phyloP scores from a whole-genome alignment of 768 basidiomycete species.

The Cyclocybe aegerita region DNA sequence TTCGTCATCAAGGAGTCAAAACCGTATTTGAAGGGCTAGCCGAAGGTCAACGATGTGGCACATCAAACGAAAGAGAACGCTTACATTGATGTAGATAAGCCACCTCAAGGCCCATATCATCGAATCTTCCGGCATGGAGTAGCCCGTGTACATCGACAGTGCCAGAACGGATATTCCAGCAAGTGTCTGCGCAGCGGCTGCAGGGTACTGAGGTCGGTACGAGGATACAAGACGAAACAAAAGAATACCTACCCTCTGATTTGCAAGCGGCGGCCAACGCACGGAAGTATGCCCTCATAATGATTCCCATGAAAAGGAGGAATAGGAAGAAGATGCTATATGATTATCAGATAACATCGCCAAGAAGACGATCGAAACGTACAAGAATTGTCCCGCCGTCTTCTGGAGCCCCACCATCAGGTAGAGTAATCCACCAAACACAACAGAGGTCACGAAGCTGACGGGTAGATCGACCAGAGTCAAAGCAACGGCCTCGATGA shows the following conservation, averaged over 20 bases:
- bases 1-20: slow-evolving; percentile 77
- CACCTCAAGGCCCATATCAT: too few species aligned
- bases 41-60: not conserved
- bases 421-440: slow-evolving; percentile 55
- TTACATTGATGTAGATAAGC: too few species aligned
- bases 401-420: slow-evolving; percentile 65
- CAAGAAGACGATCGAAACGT: too few species aligned
- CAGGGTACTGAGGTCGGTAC: too few species aligned
- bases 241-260: slow-evolving; percentile 37
- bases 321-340: slow-evolving; percentile 57
- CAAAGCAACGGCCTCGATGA: slow-evolving; percentile 43
- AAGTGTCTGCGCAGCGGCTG: too few species aligned
- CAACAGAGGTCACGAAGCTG: slow-evolving; percentile 38
- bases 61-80: too few species aligned
- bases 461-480: slow-evolving; percentile 65
- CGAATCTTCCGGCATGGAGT: too few species aligned
- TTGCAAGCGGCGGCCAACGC: slow-evolving; percentile 58
- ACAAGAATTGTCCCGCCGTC: slow-evolving; percentile 26
- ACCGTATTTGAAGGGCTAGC: slow-evolving; percentile 4
- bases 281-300: slow-evolving; percentile 77
- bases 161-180: too few species aligned
- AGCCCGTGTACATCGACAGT: too few species aligned
- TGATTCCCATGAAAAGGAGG: slow-evolving; percentile 49
- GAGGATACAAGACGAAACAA: too few species aligned
- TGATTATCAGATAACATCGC: too few species aligned